These are phyloP conservation scores for Babesia bigemina DNA, from an alignment of 169 alveolate species.

Conservation along the genomic window DNA sequence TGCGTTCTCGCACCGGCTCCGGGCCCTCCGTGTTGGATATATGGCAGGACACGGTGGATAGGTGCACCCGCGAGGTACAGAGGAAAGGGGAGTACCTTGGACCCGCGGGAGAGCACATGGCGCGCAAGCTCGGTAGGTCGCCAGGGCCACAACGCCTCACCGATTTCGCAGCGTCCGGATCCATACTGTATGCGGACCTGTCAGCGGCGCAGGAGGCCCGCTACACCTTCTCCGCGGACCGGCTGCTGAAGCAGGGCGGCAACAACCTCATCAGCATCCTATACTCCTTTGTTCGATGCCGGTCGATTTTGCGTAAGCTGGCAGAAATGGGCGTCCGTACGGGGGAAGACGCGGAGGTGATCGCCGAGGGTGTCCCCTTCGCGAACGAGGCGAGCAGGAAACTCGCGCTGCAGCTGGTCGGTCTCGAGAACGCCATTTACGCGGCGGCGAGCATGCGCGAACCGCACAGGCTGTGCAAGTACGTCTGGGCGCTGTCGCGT, in stretches of 20 bases:
- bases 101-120: background rate
- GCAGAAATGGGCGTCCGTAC: background rate
- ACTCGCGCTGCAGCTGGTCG: conserved; percentile 36
- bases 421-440: conserved; percentile 37
- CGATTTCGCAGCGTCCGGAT: conserved; percentile 42
- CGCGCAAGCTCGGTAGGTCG: conserved; percentile 53
- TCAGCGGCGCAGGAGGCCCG: conserved; percentile 21
- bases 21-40: conserved; percentile 20
- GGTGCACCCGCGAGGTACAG: conserved; percentile 15
- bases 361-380: conserved; percentile 2
- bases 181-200: conserved; percentile 56
- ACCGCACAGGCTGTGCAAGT: conserved; percentile 67
- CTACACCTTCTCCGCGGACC: conserved; percentile 45
- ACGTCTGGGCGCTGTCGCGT: conserved; percentile 31
- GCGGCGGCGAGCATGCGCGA: conserved; percentile 19
- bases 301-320: conserved; percentile 18
- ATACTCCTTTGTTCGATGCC: conserved; percentile 42
- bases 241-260: conserved; percentile 58
- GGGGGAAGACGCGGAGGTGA: background rate
- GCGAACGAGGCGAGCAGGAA: conserved; percentile 28
- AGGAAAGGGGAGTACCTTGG: conserved; percentile 31
- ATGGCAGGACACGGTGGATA: conserved; percentile 19
- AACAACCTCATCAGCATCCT: conserved; percentile 52
- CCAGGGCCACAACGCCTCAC: background rate
- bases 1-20: conserved; percentile 57